Base-by-base conservation (phyloP, 1,139 yeast genomes). In the Kodamaea sp. region DNA sequence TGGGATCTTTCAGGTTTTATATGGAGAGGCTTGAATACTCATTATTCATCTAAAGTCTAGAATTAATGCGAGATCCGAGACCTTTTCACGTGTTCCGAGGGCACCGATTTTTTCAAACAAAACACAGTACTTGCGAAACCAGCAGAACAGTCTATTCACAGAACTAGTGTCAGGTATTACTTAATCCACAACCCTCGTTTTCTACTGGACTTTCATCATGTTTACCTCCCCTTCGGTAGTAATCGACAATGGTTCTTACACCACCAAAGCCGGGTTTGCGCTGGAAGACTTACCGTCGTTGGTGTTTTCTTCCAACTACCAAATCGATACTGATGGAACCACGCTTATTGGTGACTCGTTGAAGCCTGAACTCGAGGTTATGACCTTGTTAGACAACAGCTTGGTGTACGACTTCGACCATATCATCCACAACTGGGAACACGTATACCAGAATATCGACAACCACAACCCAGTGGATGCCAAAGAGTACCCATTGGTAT, bases 231-330 rank as follows among this genome's bases (percentile, higher is more conserved):
- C 80, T 8, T 76, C 85, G 13, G 75, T 83, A 13, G 85, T 83
- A 32, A 78, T 83, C 28, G 89, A 83, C 55, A 77, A 78, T 50
- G 89, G 88, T 16, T 70, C 86, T 2, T 64, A 72, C 40, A 66
- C 74, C 11, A 81, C 88, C 26, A 75, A 80, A 39, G 89, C 89
- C 1, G 90, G 90, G 7, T 73, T 81, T 47, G 81, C 87, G 7
- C 74, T 74, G 41, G 81, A 73, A 33, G 86, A 82, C 34, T 56
- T 78, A 26, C 94, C 94, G 1, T 61, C 75, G 15, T 55, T 80
- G 26, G 73, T 77, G 4, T 67, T 81, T 47, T 76, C 80, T 34
- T 70, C 87, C 12, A 66, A 73, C 35, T 83, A 82, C 51, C 67
- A 71, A 39, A 59, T 66, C 43, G 60, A 57, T 38, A 39, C 60